Evolutionary conservation across 148 eudicot species (phyloP).

Genomic region (Arbutus unedo): DNA sequence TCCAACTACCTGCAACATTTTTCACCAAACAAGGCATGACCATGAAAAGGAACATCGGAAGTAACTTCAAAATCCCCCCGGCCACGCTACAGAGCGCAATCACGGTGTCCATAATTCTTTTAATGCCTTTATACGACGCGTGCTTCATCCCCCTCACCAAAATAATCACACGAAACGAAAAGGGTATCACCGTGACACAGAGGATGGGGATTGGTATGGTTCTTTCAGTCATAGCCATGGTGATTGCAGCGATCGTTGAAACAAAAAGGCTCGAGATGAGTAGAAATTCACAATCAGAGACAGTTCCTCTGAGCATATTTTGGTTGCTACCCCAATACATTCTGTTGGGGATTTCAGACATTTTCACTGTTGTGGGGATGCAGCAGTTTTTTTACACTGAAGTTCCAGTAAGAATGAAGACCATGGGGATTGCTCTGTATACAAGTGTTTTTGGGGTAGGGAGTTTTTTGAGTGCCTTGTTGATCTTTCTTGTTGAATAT

Average conservation of each 20-base stretch:
- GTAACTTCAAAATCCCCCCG: conserved; percentile 69
- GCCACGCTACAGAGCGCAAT: conserved; percentile 77
- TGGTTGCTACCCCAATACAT: conserved; percentile 90
- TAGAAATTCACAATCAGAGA: conserved; percentile 16
- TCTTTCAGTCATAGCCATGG: conserved; percentile 75
- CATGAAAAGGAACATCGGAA: conserved; percentile 75
- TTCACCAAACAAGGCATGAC: conserved; percentile 96
- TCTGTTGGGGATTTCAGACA: conserved; percentile 73
- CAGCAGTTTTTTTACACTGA: conserved; percentile 85
- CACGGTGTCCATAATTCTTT: conserved; percentile 57
- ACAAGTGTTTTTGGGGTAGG: conserved; percentile 88
- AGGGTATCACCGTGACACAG: conserved; percentile 68
- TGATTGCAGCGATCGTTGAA: conserved; percentile 68
- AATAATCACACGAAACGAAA: conserved; percentile 45
- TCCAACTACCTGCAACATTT: conserved; percentile 88
- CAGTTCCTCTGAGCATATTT: conserved; percentile 42
- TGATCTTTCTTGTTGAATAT: conserved; percentile 53
- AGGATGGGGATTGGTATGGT: conserved; percentile 87
- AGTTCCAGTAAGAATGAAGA: conserved; percentile 72
- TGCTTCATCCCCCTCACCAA: conserved; percentile 55
- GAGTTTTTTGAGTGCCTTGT: conserved; percentile 67
- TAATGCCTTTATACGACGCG: conserved; percentile 80
- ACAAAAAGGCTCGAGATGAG: conserved; percentile 43
- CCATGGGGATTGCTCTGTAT: conserved; percentile 79
- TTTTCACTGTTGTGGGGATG: conserved; percentile 89